Conservation (phyloP, 257 asterid genomes). For the Capsicum baccatum region DNA sequence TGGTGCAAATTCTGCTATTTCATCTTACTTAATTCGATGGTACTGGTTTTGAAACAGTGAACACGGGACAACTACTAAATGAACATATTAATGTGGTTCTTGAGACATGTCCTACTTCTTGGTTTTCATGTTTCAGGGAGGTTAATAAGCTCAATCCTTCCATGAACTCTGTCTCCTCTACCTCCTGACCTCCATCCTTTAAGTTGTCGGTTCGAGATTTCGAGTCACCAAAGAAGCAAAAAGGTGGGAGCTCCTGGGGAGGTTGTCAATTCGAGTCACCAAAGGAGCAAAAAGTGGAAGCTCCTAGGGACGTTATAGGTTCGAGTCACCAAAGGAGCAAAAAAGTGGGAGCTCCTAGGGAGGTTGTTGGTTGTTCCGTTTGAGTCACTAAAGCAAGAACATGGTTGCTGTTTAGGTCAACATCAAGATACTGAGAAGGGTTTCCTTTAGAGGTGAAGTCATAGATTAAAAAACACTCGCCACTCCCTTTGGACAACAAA, state of each 20-base stretch:
- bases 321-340: too few species aligned
- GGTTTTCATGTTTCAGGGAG: not conserved
- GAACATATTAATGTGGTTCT: conserved; percentile 2
- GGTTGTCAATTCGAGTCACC: too few species aligned
- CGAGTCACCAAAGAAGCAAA: too few species aligned
- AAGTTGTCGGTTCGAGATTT: not conserved
- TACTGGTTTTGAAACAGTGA: not conserved
- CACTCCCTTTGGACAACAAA: conserved; percentile 87
- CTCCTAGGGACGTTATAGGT: too few species aligned
- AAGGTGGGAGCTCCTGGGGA: too few species aligned
- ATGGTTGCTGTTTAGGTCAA: conserved; percentile 39
- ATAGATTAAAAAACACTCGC: conserved; percentile 80
- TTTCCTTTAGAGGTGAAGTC: conserved; percentile 75
- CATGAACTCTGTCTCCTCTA: not conserved
- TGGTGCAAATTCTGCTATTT: too few species aligned
- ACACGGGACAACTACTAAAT: not conserved
- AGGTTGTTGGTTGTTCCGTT: conserved; percentile 51
- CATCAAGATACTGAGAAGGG: conserved; percentile 67
- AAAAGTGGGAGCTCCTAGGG: too few species aligned
- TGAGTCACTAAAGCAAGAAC: conserved; percentile 60
- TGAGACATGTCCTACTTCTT: not conserved
- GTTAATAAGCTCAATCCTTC: too few species aligned
- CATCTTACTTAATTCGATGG: too few species aligned
- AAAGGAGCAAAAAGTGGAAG: too few species aligned
- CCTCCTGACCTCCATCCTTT: not conserved